Base-by-base conservation (phyloP, 1,284 basidiomycete species). In the Prillingera fragicola region DNA sequence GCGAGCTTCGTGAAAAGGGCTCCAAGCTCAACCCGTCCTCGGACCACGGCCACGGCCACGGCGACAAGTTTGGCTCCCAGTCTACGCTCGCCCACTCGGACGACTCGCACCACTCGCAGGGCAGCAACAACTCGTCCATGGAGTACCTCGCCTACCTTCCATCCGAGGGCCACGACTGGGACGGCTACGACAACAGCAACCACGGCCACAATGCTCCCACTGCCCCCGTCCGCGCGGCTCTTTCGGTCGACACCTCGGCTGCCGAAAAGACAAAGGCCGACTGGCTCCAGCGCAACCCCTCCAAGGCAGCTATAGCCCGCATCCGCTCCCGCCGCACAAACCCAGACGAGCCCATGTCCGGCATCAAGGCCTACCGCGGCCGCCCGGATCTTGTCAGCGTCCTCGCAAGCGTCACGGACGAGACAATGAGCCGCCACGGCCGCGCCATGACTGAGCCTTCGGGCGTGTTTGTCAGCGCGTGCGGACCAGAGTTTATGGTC, bases 401-500 rank as follows among this genome's bases (percentile, higher is more conserved):
- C 4, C 21, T 64, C 15, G 45, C 46, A 4, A 45, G 50, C 1
- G 35, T 67, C 13, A 55, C 41, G 8, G 57, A 60, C 32, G 56
- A 59, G 52, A 54, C 52, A 8, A 55, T 56, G 23, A 37, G 41
- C 1, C 42, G 54, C 34, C 51, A 55, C 17, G 45, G 50, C 15
- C 41, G 41, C 29, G 42, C 40, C 5, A 45, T 42, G 45, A 55
- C 38, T 14, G 51, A 55, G 25, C 49, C 58, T 14, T 50, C 34
- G 10, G 66, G 66, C 19, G 50, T 69, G 19, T 52, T 54, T 25
- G 59, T 69, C 3, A 56, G 59, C 12, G 56, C 56, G 3, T 71
- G 69, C 48, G 68, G 69, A 9, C 69, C 69, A 15, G 43, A 52
- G 17, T 47, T 43, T 15, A 45, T 71, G 46, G 59, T 67, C 13